These are phyloP conservation scores for Candida mattraensis DNA, from an alignment of 805 yeast genomes.

Conservation along the genomic window DNA sequence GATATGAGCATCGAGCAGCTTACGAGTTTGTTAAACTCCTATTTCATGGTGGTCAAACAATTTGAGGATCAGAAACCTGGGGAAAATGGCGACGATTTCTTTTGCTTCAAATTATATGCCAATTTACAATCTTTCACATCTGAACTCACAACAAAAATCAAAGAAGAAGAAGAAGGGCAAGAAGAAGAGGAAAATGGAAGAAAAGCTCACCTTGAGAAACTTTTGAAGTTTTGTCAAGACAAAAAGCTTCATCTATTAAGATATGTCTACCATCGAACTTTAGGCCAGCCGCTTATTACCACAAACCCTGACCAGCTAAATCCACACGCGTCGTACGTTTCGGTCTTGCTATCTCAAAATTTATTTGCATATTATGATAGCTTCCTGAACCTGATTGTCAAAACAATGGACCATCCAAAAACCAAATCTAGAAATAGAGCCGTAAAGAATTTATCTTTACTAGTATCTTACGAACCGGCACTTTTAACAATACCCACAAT, in stretches of 20 bases:
- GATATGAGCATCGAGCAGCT: slow-evolving; percentile 6
- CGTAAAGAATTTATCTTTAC: slow-evolving; percentile 55
- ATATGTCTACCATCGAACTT: no score
- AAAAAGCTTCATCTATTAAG: no score
- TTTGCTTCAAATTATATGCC: slow-evolving; percentile 14
- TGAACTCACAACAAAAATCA: no score
- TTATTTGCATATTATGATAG: slow-evolving; percentile 47
- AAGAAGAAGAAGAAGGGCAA: no score
- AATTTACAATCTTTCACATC: no score
- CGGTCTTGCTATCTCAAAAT: slow-evolving; percentile 32
- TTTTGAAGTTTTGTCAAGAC: slow-evolving; percentile 3
- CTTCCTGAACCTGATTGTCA: slow-evolving; percentile 50
- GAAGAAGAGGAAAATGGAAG: no score
- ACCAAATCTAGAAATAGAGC: slow-evolving; percentile 62
- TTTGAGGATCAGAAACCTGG: slow-evolving; percentile 4
- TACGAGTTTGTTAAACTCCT: slow-evolving; percentile 13
- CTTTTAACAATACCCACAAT: slow-evolving; percentile 52
- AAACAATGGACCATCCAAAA: slow-evolving; percentile 47
- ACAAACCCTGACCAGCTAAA: neutral
- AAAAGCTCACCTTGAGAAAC: no score
- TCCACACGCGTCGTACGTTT: slow-evolving; percentile 18
- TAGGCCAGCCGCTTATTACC: no score
- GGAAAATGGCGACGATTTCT: slow-evolving; percentile 8
- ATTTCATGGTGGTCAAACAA: no score
- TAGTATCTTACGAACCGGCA: slow-evolving; percentile 53